Conservation (phyloP, 2,329 filamentous ascomycete genomes). For the Fusarium cicatricum region DNA sequence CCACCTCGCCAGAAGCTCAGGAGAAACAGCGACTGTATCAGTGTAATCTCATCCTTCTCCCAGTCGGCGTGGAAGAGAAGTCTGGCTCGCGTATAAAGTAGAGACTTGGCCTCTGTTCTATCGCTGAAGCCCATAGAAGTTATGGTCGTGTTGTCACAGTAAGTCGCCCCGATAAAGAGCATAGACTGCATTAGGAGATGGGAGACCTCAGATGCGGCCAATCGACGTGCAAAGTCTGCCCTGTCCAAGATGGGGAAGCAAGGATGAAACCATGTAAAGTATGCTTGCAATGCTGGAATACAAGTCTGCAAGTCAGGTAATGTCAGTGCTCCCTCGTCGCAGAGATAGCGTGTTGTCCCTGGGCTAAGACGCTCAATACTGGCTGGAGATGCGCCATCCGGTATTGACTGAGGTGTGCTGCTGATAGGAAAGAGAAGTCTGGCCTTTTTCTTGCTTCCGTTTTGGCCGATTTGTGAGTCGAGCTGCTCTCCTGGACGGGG, state of each 20-base stretch:
- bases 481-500: conserved; percentile 9
- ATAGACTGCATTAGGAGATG: conserved; percentile 61
- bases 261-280: conserved; percentile 65
- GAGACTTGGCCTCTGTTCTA: conserved; percentile 58
- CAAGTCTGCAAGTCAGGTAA: conserved; percentile 55
- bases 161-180: conserved; percentile 62
- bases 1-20: conserved; percentile 65
- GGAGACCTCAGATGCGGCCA: conserved; percentile 54
- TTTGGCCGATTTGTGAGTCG: neutral
- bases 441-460: conserved; percentile 27
- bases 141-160: conserved; percentile 58
- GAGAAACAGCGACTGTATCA: conserved; percentile 61
- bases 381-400: conserved; percentile 23
- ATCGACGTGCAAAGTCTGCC: conserved; percentile 50
- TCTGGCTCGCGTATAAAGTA: conserved; percentile 59
- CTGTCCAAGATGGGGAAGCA: conserved; percentile 64
- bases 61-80: conserved; percentile 62
- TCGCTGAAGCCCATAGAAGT: conserved; percentile 55
- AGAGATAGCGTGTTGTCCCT: conserved; percentile 58
- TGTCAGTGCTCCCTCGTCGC: conserved; percentile 54
- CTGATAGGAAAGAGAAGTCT: conserved; percentile 45
- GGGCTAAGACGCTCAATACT: conserved; percentile 52
- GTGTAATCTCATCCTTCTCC: conserved; percentile 58
- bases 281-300: conserved; percentile 56
- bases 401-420: conserved; percentile 36